phyloP scores from a whole-genome alignment of 2,329 filamentous ascomycete species.

The Ophiostoma australiae region DNA sequence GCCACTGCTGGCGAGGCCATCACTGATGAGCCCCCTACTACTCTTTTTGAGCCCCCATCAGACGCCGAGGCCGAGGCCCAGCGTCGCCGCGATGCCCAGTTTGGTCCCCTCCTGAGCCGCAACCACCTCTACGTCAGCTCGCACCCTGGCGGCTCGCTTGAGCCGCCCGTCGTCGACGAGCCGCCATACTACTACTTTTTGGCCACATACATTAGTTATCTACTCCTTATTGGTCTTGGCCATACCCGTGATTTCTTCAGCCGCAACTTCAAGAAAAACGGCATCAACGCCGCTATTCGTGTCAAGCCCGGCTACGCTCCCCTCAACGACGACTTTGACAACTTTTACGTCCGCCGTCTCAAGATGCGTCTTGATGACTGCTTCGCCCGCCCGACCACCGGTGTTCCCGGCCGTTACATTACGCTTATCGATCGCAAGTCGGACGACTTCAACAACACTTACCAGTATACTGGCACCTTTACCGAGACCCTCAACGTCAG shows the following conservation, averaged over 20 bases:
- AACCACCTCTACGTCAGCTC: slow-evolving; percentile 85
- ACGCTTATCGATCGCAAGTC: slow-evolving; percentile 88
- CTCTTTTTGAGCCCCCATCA: slow-evolving; percentile 80
- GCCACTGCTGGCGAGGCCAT: slow-evolving; percentile 69
- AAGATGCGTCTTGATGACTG: slow-evolving; percentile 96
- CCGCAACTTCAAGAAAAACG: slow-evolving; percentile 83
- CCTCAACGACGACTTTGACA: slow-evolving; percentile 96
- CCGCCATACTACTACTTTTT: slow-evolving; percentile 95
- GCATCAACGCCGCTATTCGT: slow-evolving; percentile 75
- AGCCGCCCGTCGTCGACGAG: slow-evolving; percentile 84
- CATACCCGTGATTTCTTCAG: slow-evolving; percentile 97
- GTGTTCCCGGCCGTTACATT: slow-evolving; percentile 90
- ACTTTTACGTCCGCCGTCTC: slow-evolving; percentile 88
- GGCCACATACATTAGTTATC: slow-evolving; percentile 97
- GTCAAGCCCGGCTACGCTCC: slow-evolving; percentile 86
- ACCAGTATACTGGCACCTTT: slow-evolving; percentile 80
- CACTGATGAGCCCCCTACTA: slow-evolving; percentile 66
- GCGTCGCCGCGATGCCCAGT: slow-evolving; percentile 79
- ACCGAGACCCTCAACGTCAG: slow-evolving; percentile 98
- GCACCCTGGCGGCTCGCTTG: slow-evolving; percentile 74
- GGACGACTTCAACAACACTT: slow-evolving; percentile 85
- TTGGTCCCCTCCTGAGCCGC: slow-evolving; percentile 74
- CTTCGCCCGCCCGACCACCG: slow-evolving; percentile 86
- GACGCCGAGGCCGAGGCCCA: slow-evolving; percentile 74
- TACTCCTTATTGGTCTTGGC: slow-evolving; percentile 90